Evolutionary conservation across 2,329 filamentous ascomycete species (phyloP).

Genomic region (Fusarium sp.): DNA sequence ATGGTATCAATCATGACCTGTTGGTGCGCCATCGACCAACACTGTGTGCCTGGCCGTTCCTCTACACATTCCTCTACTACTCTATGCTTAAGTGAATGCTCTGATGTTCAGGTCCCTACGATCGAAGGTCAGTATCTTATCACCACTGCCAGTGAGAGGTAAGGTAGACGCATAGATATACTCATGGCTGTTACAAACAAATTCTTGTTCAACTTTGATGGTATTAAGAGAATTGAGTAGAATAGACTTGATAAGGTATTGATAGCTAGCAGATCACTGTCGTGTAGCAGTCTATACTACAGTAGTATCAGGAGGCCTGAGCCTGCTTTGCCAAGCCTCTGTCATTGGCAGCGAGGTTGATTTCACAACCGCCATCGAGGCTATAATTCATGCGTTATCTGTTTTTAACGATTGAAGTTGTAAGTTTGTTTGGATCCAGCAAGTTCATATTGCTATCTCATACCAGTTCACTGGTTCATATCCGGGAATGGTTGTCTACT

Average conservation of each 20-base stretch:
- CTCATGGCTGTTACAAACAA: neutral
- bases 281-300: neutral
- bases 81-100: slow-evolving; percentile 2
- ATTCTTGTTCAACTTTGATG: neutral
- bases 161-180: neutral
- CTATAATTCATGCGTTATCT: neutral
- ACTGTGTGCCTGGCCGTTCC: slow-evolving; percentile 28
- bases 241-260: neutral
- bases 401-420: neutral
- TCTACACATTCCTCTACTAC: neutral
- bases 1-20: slow-evolving; percentile 17
- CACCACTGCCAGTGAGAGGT: neutral
- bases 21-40: slow-evolving; percentile 20
- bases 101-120: neutral
- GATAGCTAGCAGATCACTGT: neutral
- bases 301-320: neutral
- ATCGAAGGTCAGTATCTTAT: neutral
- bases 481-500: neutral
- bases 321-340: neutral
- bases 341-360: neutral
- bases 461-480: neutral
- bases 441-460: neutral
- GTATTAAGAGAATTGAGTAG: neutral
- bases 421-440: neutral
- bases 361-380: neutral